Base-by-base conservation (phyloP, 768 basidiomycete genomes). In the Suillus subalutaceus region DNA sequence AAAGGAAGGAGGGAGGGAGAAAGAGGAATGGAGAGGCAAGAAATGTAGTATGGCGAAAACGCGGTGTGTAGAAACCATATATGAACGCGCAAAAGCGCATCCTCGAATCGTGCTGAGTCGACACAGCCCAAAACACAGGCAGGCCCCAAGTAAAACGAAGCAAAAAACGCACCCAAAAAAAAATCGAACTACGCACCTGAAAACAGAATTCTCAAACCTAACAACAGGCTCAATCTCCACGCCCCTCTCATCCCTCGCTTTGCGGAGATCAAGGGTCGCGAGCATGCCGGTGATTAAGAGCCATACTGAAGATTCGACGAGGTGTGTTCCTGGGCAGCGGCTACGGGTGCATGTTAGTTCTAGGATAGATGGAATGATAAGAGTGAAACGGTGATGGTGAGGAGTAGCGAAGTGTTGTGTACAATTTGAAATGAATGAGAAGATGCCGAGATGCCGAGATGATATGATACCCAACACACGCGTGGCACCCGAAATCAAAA, bases 291-390 rank as follows among this genome's bases (percentile, higher is more conserved):
- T 82, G 20, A 87, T 78, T 18, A 88, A 76, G 30, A 90, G 72
- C 88, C 90, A 91, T 44, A 83, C 76, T 1, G 88, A 87, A 4
- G 84, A 82, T 66, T 91, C 90, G 65, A 86, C 85, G 38, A 91
- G 82, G 72, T 89, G 77, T 46, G 75, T 70, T 18, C 90, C 90
- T 1, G 90, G 90, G 72, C 90, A 91, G 43, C 82, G 83, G 63
- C 88, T 87, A 18, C 6, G 8, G 16, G 53, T 26, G 26, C 18
- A 8, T 8, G 15, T 53, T 4, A 30, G 52, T 53, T 26, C 16
- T 16, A n/a, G 12, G 48, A 6, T 13, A 8, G 4, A 4, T 2
- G 26, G 26, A 6, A 8, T 3, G 23, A 52, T 3, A 48, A 2
- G 23, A n/a, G n/a, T 20, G 44, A 46, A 41, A 41, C 4, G 16